Evolutionary conservation across 371 early-diverging fungal genomes (phyloP).

Genomic region (Mucor irregularis): DNA sequence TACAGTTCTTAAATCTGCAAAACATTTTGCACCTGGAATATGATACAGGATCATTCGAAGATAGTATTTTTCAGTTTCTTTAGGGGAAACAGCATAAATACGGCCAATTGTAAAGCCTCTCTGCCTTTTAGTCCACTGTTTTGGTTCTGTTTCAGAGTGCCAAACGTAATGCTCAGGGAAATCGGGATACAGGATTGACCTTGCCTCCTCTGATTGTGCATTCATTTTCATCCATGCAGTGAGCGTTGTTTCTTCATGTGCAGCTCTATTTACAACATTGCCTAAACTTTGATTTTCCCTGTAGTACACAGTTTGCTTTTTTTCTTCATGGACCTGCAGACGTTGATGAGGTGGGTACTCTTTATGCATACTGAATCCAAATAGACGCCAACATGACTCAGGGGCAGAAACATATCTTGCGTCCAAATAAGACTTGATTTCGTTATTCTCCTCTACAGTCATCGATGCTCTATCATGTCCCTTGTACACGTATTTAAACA

Average conservation of each 20-base stretch:
- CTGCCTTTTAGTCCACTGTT: not conserved
- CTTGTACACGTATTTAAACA: constrained; percentile 35
- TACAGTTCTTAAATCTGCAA: constrained; percentile 12
- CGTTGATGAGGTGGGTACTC: constrained; percentile 16
- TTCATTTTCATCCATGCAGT: too few species aligned
- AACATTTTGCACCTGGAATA: constrained; percentile 11
- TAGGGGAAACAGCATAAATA: constrained; percentile 21
- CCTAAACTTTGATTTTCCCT: not conserved
- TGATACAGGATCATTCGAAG: constrained; percentile 15
- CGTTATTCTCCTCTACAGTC: constrained; percentile 15
- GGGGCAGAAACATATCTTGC: constrained; percentile 27
- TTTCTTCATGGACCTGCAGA: constrained; percentile 17
- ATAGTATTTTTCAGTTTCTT: constrained; percentile 17
- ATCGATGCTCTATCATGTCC: constrained; percentile 33
- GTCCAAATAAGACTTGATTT: constrained; percentile 18
- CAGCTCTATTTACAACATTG: not conserved
- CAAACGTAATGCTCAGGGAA: not conserved
- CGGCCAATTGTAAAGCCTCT: constrained; percentile 13
- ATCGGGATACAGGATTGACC: not conserved
- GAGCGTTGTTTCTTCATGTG: constrained; percentile 7
- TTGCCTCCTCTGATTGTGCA: too few species aligned
- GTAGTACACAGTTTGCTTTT: constrained; percentile 17
- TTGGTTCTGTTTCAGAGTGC: not conserved
- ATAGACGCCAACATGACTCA: constrained; percentile 30
- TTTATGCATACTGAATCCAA: constrained; percentile 20